Conservation (phyloP, 2,329 filamentous ascomycete genomes). For the Lasiodiplodia sp. region DNA sequence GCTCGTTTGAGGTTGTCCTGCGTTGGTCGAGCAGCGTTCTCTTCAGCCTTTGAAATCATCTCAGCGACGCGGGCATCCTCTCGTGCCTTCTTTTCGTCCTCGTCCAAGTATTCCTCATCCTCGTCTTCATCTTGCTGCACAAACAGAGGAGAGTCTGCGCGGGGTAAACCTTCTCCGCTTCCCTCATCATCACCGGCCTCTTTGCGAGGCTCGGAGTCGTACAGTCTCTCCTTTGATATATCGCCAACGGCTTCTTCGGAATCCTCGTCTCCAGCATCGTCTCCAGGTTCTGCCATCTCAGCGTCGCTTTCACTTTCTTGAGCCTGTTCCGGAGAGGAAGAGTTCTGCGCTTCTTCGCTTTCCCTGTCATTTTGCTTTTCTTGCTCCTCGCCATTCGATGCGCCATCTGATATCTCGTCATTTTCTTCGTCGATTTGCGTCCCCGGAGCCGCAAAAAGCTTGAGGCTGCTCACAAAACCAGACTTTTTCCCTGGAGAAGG, state of each 20-base stretch:
- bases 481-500: constrained; percentile 39
- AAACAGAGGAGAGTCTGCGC: constrained; percentile 22
- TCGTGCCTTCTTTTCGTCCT: constrained; percentile 61
- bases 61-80: constrained; percentile 55
- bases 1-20: constrained; percentile 54
- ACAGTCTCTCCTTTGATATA: neutral
- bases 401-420: constrained; percentile 22
- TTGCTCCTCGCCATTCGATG: neutral
- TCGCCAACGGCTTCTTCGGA: neutral
- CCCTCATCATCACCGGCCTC: neutral
- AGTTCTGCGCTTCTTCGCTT: constrained; percentile 16
- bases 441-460: constrained; percentile 63
- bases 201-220: neutral
- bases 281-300: constrained; percentile 3
- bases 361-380: neutral
- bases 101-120: constrained; percentile 60
- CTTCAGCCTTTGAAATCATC: constrained; percentile 56
- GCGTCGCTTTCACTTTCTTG: neutral
- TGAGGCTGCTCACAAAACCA: constrained; percentile 54
- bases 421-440: constrained; percentile 44
- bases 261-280: neutral
- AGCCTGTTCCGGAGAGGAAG: neutral
- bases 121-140: constrained; percentile 38
- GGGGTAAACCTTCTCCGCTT: neutral
- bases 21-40: constrained; percentile 50